phyloP scores from a whole-genome alignment of 768 basidiomycete species.

The Collybia sp. region DNA sequence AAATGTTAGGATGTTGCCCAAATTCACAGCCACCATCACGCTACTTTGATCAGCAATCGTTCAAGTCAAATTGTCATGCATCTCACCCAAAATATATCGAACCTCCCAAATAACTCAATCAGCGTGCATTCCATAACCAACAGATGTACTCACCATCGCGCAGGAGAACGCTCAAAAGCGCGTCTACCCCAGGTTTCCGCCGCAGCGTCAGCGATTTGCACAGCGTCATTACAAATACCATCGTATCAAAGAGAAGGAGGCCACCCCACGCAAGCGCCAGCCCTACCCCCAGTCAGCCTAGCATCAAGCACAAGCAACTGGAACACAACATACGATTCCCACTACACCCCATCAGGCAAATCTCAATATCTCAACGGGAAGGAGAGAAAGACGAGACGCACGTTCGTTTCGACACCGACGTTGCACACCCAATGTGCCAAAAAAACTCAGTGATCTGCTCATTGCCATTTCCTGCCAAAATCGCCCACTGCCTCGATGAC shows the following conservation, averaged over 20 bases:
- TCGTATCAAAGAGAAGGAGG: slow-evolving; percentile 34
- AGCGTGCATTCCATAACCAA: background rate
- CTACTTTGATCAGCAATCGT: slow-evolving; percentile 12
- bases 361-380: background rate
- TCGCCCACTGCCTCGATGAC: slow-evolving; percentile 18
- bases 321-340: slow-evolving; percentile 16
- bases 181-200: slow-evolving; percentile 11
- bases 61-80: background rate
- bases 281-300: slow-evolving; percentile 12
- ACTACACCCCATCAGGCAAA: slow-evolving; percentile 6
- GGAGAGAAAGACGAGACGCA: slow-evolving; percentile 9
- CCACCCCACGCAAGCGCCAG: slow-evolving; percentile 31
- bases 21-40: slow-evolving; percentile 28
- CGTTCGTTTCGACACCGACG: slow-evolving; percentile 14
- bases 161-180: slow-evolving; percentile 26
- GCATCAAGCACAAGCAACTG: background rate
- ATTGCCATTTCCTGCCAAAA: slow-evolving; percentile 14
- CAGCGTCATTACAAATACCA: slow-evolving; percentile 36
- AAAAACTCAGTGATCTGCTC: slow-evolving; percentile 8
- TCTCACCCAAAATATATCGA: slow-evolving; percentile 33
- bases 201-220: slow-evolving; percentile 29
- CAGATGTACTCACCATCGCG: slow-evolving; percentile 29
- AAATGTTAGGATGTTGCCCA: slow-evolving; percentile 33
- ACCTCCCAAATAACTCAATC: slow-evolving; percentile 15
- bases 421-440: slow-evolving; percentile 17